Base-by-base conservation (phyloP, 306 rosid species). In the Prunus campanulata region DNA sequence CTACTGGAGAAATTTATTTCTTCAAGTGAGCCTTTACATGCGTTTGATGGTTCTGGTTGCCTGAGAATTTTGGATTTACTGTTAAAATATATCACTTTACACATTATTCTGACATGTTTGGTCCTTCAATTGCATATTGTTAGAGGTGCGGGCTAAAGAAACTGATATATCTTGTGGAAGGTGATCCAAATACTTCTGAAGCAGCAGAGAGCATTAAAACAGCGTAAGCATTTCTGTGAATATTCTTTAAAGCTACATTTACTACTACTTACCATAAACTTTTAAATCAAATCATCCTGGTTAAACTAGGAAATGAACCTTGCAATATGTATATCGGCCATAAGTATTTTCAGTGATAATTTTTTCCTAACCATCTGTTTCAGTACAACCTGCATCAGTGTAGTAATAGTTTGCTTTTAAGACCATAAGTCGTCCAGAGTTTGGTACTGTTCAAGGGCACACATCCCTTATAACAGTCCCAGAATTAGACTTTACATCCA, bases 141-240 rank as follows among this genome's bases (percentile, higher is more conserved):
- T 59, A 92, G 98, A 90, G 98, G 83, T 95, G 96, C 78, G 98
- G 98, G 68, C 85, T 95, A 66, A 91, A 87, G 84, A 95, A 88
- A 85, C 84, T 92, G 88, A 90, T 95, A 82, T 95, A 95, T 90
- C 91, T 95, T 10, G 97, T 95, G 80, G 97, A 95, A 86, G 98
- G 98, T 71, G 98, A 94, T 75, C 95, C 96, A 76, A 92, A 94
- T 89, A 71, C 93, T 79, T 90, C 95, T 44, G 97, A 94, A 87
- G 97, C 93, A 55, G 90, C 97, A 10, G 98, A 94, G 77, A 92
- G 97, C 88, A 86, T 94, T 74, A 94, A 94, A 89, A 94, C 98
- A 68, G 98, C 98, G 97, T 92, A 90, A 80, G 97, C 52, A 46
- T 51, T 60, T 46, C 11, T 63, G 19, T 42, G 0, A 46, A 44